Evolutionary conservation across 345 rosid species (phyloP).

Genomic region (Nasturtium officinale): DNA sequence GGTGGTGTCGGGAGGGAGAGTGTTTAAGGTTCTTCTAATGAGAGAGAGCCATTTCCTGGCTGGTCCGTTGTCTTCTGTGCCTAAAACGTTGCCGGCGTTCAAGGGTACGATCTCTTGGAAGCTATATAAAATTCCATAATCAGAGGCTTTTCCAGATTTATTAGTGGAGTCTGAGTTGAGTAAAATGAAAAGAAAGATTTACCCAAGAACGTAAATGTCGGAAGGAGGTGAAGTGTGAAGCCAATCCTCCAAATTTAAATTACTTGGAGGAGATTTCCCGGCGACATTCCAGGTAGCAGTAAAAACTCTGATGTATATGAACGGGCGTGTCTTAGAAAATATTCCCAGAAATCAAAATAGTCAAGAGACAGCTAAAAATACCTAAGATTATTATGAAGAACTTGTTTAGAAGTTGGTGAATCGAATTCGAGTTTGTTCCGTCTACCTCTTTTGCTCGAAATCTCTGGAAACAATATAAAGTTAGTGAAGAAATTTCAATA

Average conservation of each 20-base stretch:
- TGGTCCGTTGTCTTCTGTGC: constrained; percentile 92
- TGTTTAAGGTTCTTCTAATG: constrained; percentile 80
- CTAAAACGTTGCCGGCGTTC: constrained; percentile 97
- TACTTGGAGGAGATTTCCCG: constrained; percentile 90
- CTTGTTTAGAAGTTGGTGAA: constrained; percentile 42
- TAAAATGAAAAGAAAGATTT: not conserved
- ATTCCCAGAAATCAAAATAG: constrained; percentile 10
- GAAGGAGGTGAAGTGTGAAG: constrained; percentile 92
- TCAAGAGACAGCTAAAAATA: not conserved
- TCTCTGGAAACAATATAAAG: constrained; percentile 46
- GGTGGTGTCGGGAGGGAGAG: constrained; percentile 61
- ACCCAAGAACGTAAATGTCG: constrained; percentile 98
- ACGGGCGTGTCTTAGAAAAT: not conserved
- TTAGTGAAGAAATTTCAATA: not conserved
- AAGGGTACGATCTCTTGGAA: constrained; percentile 98
- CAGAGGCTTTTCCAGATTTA: not conserved
- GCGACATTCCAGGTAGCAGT: constrained; percentile 99
- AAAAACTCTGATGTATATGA: constrained; percentile 55
- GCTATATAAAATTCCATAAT: constrained; percentile 47
- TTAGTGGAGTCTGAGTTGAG: not conserved
- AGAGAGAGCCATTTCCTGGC: constrained; percentile 95
- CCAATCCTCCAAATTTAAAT: constrained; percentile 91
- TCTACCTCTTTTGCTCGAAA: constrained; percentile 51
- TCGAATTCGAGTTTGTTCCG: constrained; percentile 67
- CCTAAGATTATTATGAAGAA: constrained; percentile 68